Evolutionary conservation across 805 yeast species (phyloP).

Genomic region (Pichia manshurica): DNA sequence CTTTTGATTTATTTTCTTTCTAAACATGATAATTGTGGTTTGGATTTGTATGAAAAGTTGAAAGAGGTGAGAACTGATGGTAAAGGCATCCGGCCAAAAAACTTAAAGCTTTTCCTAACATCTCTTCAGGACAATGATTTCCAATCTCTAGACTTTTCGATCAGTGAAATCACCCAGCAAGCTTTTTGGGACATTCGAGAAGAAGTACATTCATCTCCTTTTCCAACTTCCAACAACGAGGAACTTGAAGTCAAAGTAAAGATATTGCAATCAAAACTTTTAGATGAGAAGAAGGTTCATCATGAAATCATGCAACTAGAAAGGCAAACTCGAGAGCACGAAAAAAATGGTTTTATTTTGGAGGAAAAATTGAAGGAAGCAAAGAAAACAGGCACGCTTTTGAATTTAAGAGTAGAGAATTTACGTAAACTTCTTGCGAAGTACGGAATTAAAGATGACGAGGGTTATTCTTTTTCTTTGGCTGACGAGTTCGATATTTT

Average conservation of each 20-base stretch:
- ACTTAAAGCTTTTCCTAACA: background rate
- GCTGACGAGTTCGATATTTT: constrained; percentile 9
- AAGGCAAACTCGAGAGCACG: background rate
- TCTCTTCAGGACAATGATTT: background rate
- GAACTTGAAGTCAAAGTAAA: constrained; percentile 41
- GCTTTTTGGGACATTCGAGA: background rate
- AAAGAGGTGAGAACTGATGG: background rate
- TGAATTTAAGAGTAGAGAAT: background rate
- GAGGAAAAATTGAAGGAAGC: background rate
- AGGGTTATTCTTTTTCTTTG: background rate
- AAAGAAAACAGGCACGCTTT: background rate
- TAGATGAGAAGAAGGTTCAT: constrained; percentile 11
- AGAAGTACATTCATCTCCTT: background rate
- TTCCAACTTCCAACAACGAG: constrained; percentile 6
- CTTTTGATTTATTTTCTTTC: background rate
- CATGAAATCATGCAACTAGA: constrained; percentile 3
- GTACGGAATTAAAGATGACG: constrained; percentile 3
- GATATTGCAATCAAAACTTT: constrained; percentile 34
- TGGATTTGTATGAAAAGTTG: constrained; percentile 17
- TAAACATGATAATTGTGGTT: constrained; percentile 17
- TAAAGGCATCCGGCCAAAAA: background rate
- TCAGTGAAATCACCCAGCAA: background rate
- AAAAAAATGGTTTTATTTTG: background rate
- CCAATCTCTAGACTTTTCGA: too few relatives aligned
- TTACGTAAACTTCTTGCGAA: background rate